Percentiles rank a stretch among this genome's conserved stretches.
phyloP scores from a whole-genome alignment of 23 red algal genomes.

The Chondrus crispus region DNA sequence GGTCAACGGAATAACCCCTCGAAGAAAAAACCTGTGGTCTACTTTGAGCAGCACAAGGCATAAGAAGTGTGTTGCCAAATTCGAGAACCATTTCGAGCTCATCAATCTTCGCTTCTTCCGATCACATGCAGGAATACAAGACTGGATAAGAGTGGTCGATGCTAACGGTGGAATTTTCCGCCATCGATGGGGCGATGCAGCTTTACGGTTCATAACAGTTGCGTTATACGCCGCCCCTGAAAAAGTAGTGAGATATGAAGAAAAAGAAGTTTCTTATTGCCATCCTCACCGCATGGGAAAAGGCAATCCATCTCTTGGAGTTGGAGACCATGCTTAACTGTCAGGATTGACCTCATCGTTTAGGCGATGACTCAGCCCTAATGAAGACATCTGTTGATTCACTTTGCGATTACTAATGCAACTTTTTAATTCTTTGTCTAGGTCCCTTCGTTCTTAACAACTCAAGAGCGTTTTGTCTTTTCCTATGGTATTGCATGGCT shows the following conservation, averaged over 20 bases:
- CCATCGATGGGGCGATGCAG: constrained; percentile 33
- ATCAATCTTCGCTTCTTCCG: constrained; percentile 55
- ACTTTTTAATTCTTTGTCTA: no score
- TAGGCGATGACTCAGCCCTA: no score
- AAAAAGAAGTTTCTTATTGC: neutral
- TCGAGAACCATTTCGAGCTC: constrained; percentile 42
- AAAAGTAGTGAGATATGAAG: constrained; percentile 11
- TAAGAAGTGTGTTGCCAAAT: constrained; percentile 15
- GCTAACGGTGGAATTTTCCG: constrained; percentile 39
- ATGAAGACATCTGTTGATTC: no score
- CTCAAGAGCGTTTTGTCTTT: no score
- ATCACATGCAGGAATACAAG: constrained; percentile 58
- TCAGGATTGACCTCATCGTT: no score
- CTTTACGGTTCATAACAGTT: constrained; percentile 39
- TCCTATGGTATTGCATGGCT: no score
- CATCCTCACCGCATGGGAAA: no score
- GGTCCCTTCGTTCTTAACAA: no score
- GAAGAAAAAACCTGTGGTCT: constrained; percentile 37
- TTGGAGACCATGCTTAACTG: no score
- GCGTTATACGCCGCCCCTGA: constrained; percentile 34
- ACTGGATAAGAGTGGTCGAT: constrained; percentile 57
- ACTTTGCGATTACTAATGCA: no score
- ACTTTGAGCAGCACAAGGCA: neutral
- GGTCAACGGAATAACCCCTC: constrained; percentile 54
- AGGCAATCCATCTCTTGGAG: no score